Conservation (phyloP, 805 yeast genomes). For the Candida khao-thaluensis region DNA sequence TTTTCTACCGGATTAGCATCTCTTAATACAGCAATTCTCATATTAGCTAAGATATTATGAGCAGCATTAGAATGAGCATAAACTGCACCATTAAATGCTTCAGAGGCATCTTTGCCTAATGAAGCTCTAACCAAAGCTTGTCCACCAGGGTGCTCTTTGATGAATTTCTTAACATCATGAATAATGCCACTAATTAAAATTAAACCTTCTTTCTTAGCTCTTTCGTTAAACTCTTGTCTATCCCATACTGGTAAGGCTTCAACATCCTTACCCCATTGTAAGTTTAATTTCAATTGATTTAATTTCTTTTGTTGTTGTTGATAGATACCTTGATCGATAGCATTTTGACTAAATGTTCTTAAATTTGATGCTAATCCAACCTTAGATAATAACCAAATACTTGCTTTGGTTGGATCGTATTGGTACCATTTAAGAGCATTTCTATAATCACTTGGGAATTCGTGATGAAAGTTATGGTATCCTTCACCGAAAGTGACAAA, state of each 20-base stretch:
- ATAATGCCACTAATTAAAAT: conserved; percentile 76
- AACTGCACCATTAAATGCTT: conserved; percentile 84
- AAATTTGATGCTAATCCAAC: conserved; percentile 71
- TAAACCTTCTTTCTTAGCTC: conserved; percentile 55
- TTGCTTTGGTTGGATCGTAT: conserved; percentile 76
- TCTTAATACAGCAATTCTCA: conserved; percentile 78
- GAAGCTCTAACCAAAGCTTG: conserved; percentile 68
- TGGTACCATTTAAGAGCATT: conserved; percentile 86
- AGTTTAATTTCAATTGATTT: conserved; percentile 55
- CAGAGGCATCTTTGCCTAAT: conserved; percentile 77
- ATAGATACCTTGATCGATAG: conserved; percentile 76
- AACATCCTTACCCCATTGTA: conserved; percentile 76
- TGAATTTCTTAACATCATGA: conserved; percentile 68
- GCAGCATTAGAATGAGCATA: conserved; percentile 86
- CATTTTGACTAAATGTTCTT: conserved; percentile 74
- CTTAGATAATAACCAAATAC: conserved; percentile 58
- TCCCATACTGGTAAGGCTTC: conserved; percentile 73
- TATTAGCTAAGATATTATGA: conserved; percentile 73
- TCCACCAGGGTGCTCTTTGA: conserved; percentile 85
- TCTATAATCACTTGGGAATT: conserved; percentile 86
- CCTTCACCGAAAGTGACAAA: conserved; percentile 87
- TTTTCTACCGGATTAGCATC: conserved; percentile 59
- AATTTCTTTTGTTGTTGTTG: conserved; percentile 84
- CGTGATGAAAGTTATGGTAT: conserved; percentile 88
- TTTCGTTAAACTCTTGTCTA: conserved; percentile 54